phyloP scores from a whole-genome alignment of 129 eudicot genomes.

The Flaveria robusta region DNA sequence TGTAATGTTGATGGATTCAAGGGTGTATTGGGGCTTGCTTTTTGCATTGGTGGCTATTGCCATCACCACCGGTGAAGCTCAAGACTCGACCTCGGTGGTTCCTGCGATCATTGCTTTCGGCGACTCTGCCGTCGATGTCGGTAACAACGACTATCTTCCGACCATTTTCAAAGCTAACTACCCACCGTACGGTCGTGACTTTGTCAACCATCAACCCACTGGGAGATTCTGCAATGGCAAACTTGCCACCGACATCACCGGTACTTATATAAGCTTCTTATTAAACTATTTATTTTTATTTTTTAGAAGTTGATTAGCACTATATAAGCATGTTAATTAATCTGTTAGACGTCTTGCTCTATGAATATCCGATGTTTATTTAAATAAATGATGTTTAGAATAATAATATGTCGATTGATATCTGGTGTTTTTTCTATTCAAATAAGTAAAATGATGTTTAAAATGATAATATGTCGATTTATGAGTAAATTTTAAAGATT shows the following conservation, averaged over 20 bases:
- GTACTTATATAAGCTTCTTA: slow-evolving; percentile 20
- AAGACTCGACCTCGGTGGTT: slow-evolving; percentile 51
- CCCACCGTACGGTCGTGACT: slow-evolving; percentile 94
- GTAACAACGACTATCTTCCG: slow-evolving; percentile 73
- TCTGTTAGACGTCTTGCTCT: not conserved
- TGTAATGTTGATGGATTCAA: slow-evolving; percentile 16
- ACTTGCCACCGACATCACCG: slow-evolving; percentile 87
- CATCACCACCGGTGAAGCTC: slow-evolving; percentile 43
- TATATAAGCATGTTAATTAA: no score
- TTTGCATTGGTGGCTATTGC: slow-evolving; percentile 28
- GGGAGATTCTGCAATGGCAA: slow-evolving; percentile 98
- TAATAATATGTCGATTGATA: no score
- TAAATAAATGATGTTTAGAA: no score
- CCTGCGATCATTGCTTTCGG: slow-evolving; percentile 87
- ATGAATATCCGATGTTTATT: no score
- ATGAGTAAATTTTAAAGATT: no score
- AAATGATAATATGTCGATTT: no score
- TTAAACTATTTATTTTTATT: no score
- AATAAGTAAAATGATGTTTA: no score
- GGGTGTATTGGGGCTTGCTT: slow-evolving; percentile 26
- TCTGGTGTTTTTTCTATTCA: no score
- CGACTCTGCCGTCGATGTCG: slow-evolving; percentile 85
- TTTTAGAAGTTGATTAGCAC: no score
- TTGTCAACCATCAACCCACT: slow-evolving; percentile 57
- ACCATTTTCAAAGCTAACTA: slow-evolving; percentile 82